Evolutionary conservation across 1,139 yeast genomes (phyloP).

Genomic region (Protomyces lactucae-debilis): DNA sequence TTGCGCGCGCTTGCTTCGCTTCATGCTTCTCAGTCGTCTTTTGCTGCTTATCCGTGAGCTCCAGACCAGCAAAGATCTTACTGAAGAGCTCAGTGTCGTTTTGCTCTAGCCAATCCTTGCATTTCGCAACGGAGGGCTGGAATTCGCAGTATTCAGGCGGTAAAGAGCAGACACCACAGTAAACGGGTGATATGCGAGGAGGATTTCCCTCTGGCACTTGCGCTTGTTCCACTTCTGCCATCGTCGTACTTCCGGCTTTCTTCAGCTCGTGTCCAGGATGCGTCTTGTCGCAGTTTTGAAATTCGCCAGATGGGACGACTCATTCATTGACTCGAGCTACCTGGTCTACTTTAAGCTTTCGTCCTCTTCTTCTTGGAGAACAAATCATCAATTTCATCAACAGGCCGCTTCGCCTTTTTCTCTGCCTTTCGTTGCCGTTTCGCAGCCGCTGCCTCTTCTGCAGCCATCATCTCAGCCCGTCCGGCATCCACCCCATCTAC

Average conservation of each 20-base stretch:
- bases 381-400: not conserved
- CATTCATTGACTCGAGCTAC: too few relatives aligned
- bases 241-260: not conserved
- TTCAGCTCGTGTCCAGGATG: too few relatives aligned
- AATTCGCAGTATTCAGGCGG: slow-evolving; percentile 70
- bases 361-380: not conserved
- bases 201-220: not conserved
- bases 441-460: not conserved
- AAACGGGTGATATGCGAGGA: not conserved
- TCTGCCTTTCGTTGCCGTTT: not conserved
- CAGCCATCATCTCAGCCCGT: not conserved
- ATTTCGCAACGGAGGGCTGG: slow-evolving; percentile 72
- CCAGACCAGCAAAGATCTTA: slow-evolving; percentile 52
- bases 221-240: not conserved
- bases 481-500: not conserved
- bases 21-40: slow-evolving; percentile 83
- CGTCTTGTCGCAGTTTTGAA: too few relatives aligned
- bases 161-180: slow-evolving; percentile 17
- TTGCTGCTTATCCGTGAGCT: slow-evolving; percentile 73
- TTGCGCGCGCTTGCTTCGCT: slow-evolving; percentile 77
- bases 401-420: not conserved
- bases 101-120: slow-evolving; percentile 74
- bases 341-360: too few relatives aligned
- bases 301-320: too few relatives aligned
- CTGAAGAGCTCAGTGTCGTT: slow-evolving; percentile 55